Evolutionary conservation across 805 yeast species (phyloP).

Genomic region (Peterozyma xylosa): DNA sequence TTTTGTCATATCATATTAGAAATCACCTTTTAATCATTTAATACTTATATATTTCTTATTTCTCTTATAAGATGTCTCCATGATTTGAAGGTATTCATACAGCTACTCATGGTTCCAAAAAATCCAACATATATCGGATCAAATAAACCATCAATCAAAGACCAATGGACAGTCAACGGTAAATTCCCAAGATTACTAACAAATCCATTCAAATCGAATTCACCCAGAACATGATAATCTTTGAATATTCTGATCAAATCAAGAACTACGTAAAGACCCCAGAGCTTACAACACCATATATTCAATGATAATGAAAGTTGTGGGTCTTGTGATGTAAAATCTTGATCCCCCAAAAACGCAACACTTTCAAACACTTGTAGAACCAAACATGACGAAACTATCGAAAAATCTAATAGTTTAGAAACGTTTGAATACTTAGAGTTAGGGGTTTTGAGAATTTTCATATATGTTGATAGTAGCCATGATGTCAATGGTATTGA

Average conservation of each 20-base stretch:
- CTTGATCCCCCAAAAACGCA: slow-evolving; percentile 24
- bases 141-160: slow-evolving; percentile 24
- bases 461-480: slow-evolving; percentile 11
- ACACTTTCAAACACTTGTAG: slow-evolving; percentile 27
- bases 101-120: slow-evolving; percentile 22
- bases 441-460: slow-evolving; percentile 2
- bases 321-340: slow-evolving; percentile 18
- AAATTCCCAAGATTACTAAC: slow-evolving; percentile 24
- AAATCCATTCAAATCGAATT: slow-evolving; percentile 11
- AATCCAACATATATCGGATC: slow-evolving; percentile 23
- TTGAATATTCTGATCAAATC: slow-evolving; percentile 18
- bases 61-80: slow-evolving; percentile 14
- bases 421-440: slow-evolving; percentile 9
- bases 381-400: slow-evolving; percentile 17
- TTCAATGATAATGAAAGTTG: slow-evolving; percentile 19
- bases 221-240: neutral
- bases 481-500: slow-evolving; percentile 19
- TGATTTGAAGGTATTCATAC: slow-evolving; percentile 15
- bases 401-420: slow-evolving; percentile 18
- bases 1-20: too few relatives aligned
- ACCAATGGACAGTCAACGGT: slow-evolving; percentile 31
- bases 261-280: slow-evolving; percentile 26
- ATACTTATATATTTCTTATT: slow-evolving; percentile 8
- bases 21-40: neutral
- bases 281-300: slow-evolving; percentile 21